phyloP scores from a whole-genome alignment of 805 yeast species.

The Ogataea salicorniae region DNA sequence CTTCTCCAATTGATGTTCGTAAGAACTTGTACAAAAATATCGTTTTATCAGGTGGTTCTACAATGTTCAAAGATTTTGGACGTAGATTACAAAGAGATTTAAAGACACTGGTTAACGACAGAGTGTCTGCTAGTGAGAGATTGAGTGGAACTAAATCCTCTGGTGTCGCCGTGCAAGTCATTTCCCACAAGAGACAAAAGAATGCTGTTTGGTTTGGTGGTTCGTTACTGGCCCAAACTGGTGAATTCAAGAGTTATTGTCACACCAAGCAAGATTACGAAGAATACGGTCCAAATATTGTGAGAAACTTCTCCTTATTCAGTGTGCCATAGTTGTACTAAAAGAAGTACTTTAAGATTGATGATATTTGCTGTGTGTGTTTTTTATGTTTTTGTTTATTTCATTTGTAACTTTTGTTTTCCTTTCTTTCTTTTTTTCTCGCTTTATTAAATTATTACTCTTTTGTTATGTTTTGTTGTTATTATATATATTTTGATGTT shows the following conservation, averaged over 20 bases:
- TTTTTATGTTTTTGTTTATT: neutral
- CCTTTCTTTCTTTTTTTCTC: neutral
- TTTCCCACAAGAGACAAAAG: constrained; percentile 94
- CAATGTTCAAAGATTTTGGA: constrained; percentile 98
- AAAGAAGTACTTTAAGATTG: neutral
- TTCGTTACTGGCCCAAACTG: constrained; percentile 90
- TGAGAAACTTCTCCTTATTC: constrained; percentile 92
- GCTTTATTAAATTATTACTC: neutral
- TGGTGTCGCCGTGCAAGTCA: constrained; percentile 96
- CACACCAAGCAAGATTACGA: constrained; percentile 97
- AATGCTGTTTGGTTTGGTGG: constrained; percentile 99
- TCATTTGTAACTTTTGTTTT: too few species aligned
- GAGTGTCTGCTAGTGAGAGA: constrained; percentile 78
- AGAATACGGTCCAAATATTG: constrained; percentile 96
- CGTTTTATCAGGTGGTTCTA: constrained; percentile 95
- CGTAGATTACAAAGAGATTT: constrained; percentile 95
- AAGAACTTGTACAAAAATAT: constrained; percentile 93
- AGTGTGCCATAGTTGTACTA: constrained; percentile 61
- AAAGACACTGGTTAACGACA: constrained; percentile 77
- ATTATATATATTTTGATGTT: neutral
- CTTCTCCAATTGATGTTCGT: constrained; percentile 96
- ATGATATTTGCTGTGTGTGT: neutral
- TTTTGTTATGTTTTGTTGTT: neutral
- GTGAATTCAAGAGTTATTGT: constrained; percentile 93
- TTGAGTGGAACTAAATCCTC: constrained; percentile 73